Percentiles rank a stretch among this genome's conserved stretches.
These are phyloP conservation scores for Coniochaeta sp. DNA, from an alignment of 2,329 filamentous ascomycete species.

Conservation along the genomic window DNA sequence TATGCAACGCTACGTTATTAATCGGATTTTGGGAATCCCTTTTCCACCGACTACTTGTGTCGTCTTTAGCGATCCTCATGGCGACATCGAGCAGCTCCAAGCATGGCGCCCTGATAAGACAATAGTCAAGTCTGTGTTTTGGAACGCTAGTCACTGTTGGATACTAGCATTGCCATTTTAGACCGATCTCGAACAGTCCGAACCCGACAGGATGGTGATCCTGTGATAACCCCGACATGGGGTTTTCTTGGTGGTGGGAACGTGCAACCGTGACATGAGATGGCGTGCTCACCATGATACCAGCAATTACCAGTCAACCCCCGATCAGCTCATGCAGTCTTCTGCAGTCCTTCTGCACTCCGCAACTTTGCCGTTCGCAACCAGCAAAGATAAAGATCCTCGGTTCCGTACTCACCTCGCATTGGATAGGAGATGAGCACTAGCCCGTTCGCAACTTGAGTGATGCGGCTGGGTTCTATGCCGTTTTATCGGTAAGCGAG, in stretches of 20 bases:
- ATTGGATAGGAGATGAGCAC: background rate
- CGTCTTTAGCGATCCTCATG: conserved; percentile 5
- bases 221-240: background rate
- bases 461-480: background rate
- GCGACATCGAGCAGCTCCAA: conserved; percentile 3
- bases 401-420: background rate
- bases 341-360: background rate
- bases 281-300: background rate
- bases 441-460: background rate
- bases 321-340: background rate
- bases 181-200: background rate
- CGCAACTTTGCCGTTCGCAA: background rate
- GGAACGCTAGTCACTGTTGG: background rate
- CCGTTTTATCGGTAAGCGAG: background rate
- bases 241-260: background rate
- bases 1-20: background rate
- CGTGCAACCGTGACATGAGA: background rate
- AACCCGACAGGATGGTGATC: background rate
- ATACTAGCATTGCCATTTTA: background rate
- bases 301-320: background rate
- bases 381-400: background rate
- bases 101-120: background rate
- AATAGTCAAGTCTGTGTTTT: background rate
- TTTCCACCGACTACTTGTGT: background rate
- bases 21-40: background rate